Percentiles rank a stretch among this genome's conserved stretches.
phyloP scores from a whole-genome alignment of 208 protist genomes.

The Leishmania gerbilli region DNA sequence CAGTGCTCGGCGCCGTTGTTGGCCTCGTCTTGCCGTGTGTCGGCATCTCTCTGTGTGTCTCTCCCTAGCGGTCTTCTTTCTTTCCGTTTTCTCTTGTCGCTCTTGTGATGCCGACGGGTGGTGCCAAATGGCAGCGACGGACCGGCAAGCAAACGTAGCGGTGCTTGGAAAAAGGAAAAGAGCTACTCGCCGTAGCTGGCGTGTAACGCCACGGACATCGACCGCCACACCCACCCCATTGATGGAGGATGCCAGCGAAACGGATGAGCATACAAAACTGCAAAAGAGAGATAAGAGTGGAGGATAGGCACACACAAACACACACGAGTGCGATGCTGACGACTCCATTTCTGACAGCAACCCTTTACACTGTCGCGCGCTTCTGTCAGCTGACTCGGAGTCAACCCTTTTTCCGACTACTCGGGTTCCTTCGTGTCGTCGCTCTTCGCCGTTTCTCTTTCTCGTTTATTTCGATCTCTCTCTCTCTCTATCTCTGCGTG shows the following conservation, averaged over 20 bases:
- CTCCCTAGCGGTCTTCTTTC: conserved; percentile 6
- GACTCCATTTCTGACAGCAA: neutral
- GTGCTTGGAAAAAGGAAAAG: neutral
- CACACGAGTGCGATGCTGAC: neutral
- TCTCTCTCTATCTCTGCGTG: conserved; percentile 3
- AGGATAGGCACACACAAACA: neutral
- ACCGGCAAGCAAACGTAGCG: neutral
- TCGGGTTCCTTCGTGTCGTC: conserved; percentile 5
- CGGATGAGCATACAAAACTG: too few relatives aligned
- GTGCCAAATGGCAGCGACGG: neutral
- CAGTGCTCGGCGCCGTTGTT: neutral
- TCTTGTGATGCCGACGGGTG: neutral
- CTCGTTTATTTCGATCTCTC: conserved; percentile 5
- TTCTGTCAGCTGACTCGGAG: neutral
- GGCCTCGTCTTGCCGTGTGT: conserved; percentile 5
- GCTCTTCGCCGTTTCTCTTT: conserved; percentile 2
- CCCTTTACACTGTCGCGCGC: neutral
- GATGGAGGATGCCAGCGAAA: neutral
- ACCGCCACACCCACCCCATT: neutral
- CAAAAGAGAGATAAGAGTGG: neutral
- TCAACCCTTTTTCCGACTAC: neutral
- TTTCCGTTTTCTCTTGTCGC: neutral
- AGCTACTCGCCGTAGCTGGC: neutral
- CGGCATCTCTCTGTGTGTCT: conserved; percentile 4
- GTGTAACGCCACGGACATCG: neutral